A percentile compares a stretch with the other conserved stretches of the same genome.
Evolutionary conservation across 1,284 basidiomycete genomes (phyloP).

Genomic region (Puccinia triticina): DNA sequence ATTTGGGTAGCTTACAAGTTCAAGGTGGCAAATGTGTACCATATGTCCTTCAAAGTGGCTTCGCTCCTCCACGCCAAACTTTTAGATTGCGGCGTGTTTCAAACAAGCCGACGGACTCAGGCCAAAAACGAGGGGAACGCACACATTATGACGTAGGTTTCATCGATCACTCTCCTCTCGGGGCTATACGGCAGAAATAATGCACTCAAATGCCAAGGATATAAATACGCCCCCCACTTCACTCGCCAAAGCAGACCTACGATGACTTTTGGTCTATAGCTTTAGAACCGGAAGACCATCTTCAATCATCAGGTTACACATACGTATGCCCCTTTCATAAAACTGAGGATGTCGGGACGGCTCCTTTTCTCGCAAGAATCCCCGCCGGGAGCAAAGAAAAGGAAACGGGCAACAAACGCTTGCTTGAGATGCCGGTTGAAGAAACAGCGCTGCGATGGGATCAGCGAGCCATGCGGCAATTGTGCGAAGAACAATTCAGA

Average conservation of each 20-base stretch:
- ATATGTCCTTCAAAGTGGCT: not conserved
- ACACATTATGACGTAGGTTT: not conserved
- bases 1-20: not conserved
- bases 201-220: not conserved
- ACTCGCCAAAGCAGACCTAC: not conserved
- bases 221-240: not conserved
- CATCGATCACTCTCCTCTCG: not conserved
- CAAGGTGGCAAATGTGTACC: not conserved
- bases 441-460: conserved; percentile 48
- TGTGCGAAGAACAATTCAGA: conserved; percentile 33
- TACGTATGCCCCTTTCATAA: not conserved
- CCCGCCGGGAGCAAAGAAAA: conserved; percentile 4
- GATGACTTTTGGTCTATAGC: not conserved
- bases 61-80: not conserved
- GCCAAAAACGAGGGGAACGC: not conserved
- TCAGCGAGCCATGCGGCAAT: conserved; percentile 40
- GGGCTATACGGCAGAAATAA: not conserved
- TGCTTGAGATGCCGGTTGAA: conserved; percentile 39
- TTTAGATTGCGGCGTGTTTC: conserved; percentile 19
- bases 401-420: conserved; percentile 46
- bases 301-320: not conserved
- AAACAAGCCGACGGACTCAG: not conserved
- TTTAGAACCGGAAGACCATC: not conserved
- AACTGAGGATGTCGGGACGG: conserved; percentile 1
- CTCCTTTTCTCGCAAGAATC: conserved; percentile 5